Evolutionary conservation across 495 filamentous ascomycete species (phyloP), one percentile per base, ranked within the genome.

Genomic region (Ramalina intermedia): DNA sequence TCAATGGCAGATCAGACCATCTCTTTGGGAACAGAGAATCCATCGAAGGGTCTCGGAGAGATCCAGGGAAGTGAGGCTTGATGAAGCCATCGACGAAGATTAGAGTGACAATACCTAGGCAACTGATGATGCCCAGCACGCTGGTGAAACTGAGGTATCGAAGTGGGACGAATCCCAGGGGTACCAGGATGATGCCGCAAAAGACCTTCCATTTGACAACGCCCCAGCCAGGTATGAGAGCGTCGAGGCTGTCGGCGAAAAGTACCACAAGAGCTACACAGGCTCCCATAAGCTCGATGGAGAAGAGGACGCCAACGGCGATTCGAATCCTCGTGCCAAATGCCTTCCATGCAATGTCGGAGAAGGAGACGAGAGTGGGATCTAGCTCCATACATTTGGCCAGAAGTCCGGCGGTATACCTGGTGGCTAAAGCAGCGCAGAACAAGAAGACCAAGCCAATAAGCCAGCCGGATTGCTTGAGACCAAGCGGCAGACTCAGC

Each of bases 391-490:
- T 79, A 63, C 91, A 96, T 59, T 83, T 88, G 9, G 88, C 82
- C 41, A 98, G 71, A 23, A 95, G 67, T 58, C 76, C 82, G 2
- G 91, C 89, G 6, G 91, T 96, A 59, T 95, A 95, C 23, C 75
- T 75, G 7, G 91, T 98, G 8, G 79, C 72, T 13, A 75, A 56
- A 5, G 87, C 87, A 12, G 81, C 80, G 39, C 84, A 78, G 8
- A 74, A 54, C n/a, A 96, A 70, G 48, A 90, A 83, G 8, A 68
- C 49, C 59, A 94, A 70, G 48, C 91, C 91, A 55, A 88, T 72
- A 21, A 96, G 55, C 91, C 91, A 96, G 20, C 91, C 91, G 24
- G 85, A 79, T 57, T 96, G 88, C 52, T 84, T 87, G 56, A 98
- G 68, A 3, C 84, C 91, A 59, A 98, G 73, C 11, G 91, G 93